Evolutionary conservation across 371 early-diverging fungal genomes (phyloP), one percentile per base, ranked within the genome.

Genomic region (Rhizopus delemar): DNA sequence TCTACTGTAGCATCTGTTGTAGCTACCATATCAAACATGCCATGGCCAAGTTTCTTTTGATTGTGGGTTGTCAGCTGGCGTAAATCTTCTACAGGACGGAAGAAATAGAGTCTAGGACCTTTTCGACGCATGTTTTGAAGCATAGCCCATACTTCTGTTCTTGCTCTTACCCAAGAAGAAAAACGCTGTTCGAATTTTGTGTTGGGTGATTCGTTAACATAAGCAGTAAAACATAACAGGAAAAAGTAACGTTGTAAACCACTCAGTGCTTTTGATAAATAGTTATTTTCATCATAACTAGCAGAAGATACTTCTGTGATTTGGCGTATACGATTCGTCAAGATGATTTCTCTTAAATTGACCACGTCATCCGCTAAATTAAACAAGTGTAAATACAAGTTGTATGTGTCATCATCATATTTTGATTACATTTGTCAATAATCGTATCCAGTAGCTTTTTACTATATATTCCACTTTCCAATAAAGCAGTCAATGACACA

Each of bases 51-150:
- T 41, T 54, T 57, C 32, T 35, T 33, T 29, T 46, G 46, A 36
- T 59, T 50, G 39, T 22, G 45, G 3, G 51, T 41, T n/a, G 52
- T 53, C 4, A 86, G 64, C 12, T 73, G 59, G 13, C 79, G 75
- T 5, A 90, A 66, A 60, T 90, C 88, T 34, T 88, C 86, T 8
- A 87, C 82, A 1, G 90, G 90, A 15, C 87, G 73, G 69, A 90
- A 90, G 5, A 82, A 70, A 31, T 77, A 73, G 28, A 88, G 65
- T 8, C 75, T 68, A 8, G 82, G 79, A 7, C 83, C 81, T 16
- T 79, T 75, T 4, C 69, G 53, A 13, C 86, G 68, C 62, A 88
- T 69, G 28, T 77, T 72, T 46, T 82, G 72, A 34, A 88, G 59
- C 85, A 87, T 89, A 41, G 74, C 67, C 74, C 77, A 77, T 4